Evolutionary conservation across 371 early-diverging fungal genomes (phyloP), one percentile per base, ranked within the genome.

Genomic region (Smittium mucronatum): DNA sequence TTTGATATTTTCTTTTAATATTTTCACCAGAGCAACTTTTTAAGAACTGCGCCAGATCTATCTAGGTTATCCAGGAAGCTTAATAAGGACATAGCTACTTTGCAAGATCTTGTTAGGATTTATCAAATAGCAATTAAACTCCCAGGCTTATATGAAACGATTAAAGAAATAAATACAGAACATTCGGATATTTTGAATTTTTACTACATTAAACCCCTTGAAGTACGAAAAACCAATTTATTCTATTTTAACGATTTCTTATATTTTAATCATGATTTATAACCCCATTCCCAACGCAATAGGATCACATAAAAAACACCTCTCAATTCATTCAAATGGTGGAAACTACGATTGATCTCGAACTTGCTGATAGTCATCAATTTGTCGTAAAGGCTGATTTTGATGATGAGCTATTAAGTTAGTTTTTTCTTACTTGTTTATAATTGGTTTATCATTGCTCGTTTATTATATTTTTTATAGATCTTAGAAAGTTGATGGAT

Each of bases 91-190:
- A 84, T 76, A n/a, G 94, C 93, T 0, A 82, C 78, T 1, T 75
- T 95, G n/a, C 91, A 91, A 80, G 98, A 97, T 74, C 90, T 93
- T 0, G 86, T 95, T 8, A 84, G 96, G 5, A 82, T 92, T 1
- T 94, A 97, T 77, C 95, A 96, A 75, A 88, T 92, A 0, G 82
- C 90, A 1, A 76, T 88, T n/a, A 82, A 84, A 2, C 76, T 96
- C 5, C 93, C 95, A 1, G 81, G 71, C 0, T 77, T 96, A 8
- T 68, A 83, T 25, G 80, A 81, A 2, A 80, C 80, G 0, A 76
- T 97, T 2, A 75, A 82, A n/a, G 75, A 83, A 58, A 78, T 80
- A 5, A 78, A 36, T 8, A 59, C 31, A 29, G 71, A 81, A 0
- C 74, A 74, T 11, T 71, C 78, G 29, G 74, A 74, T 60, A 73